These are phyloP conservation scores for Alternaria tenuissima DNA, from an alignment of 2,329 filamentous ascomycete species.

Conservation along the genomic window DNA sequence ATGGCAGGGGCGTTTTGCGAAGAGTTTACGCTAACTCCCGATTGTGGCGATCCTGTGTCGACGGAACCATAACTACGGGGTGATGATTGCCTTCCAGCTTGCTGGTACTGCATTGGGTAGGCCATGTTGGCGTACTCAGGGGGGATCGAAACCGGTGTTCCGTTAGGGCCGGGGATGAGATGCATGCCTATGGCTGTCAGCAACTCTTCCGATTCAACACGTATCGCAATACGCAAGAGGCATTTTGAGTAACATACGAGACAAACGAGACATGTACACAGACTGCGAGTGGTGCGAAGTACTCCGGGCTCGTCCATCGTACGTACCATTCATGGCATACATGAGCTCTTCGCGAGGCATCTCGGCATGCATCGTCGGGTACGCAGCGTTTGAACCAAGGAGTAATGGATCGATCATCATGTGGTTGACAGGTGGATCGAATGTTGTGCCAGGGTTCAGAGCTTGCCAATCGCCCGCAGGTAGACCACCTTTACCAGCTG, in stretches of 20 bases:
- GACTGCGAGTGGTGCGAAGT: not conserved
- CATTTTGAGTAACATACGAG: not conserved
- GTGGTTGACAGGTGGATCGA: constrained; percentile 43
- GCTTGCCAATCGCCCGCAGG: constrained; percentile 44
- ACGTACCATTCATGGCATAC: constrained; percentile 45
- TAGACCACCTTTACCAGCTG: constrained; percentile 32
- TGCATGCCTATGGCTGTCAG: constrained; percentile 36
- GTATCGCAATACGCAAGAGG: not conserved
- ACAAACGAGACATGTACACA: constrained; percentile 2
- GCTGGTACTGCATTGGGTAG: constrained; percentile 44
- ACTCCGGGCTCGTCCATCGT: not conserved
- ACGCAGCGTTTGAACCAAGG: constrained; percentile 40
- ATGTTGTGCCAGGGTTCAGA: constrained; percentile 37
- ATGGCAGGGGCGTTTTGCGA: constrained; percentile 39
- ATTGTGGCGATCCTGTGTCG: constrained; percentile 49
- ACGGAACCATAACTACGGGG: constrained; percentile 47
- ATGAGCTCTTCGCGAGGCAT: constrained; percentile 47
- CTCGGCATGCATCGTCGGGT: constrained; percentile 43
- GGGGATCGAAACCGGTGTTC: constrained; percentile 40
- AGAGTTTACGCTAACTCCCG: constrained; percentile 44
- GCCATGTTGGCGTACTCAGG: constrained; percentile 43
- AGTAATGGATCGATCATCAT: constrained; percentile 51
- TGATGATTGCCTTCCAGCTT: constrained; percentile 41
- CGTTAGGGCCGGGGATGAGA: constrained; percentile 37
- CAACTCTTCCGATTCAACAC: constrained; percentile 3